phyloP scores from a whole-genome alignment of 1,284 basidiomycete species.

The Sanghuangporus baumii region DNA sequence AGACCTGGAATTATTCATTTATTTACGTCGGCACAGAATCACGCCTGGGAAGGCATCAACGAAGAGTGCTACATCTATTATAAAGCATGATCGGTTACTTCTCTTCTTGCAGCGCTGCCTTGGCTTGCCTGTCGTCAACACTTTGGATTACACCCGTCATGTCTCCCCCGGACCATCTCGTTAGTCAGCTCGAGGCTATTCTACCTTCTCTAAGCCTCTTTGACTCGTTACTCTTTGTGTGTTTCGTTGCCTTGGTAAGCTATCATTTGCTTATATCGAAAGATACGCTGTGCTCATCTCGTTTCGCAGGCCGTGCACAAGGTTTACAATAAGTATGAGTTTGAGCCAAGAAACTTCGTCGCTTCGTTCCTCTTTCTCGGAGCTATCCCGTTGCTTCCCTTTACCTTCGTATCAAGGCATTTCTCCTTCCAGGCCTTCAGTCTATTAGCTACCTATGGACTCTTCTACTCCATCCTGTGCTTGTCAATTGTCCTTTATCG shows the following conservation, averaged over 20 bases:
- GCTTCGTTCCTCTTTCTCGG: background rate
- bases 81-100: too few species aligned
- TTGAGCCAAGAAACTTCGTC: conserved; percentile 4
- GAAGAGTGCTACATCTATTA: too few species aligned
- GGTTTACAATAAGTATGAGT: conserved; percentile 11
- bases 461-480: conserved; percentile 4
- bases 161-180: too few species aligned
- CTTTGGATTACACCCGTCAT: too few species aligned
- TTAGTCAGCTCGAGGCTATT: too few species aligned
- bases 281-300: background rate
- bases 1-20: too few species aligned
- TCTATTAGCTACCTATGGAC: background rate
- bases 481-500: conserved; percentile 19
- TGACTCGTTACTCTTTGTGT: too few species aligned
- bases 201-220: too few species aligned
- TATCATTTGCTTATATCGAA: background rate
- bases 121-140: too few species aligned
- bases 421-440: background rate
- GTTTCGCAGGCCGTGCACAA: background rate
- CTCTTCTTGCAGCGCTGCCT: too few species aligned
- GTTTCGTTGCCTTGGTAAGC: background rate
- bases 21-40: too few species aligned
- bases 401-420: background rate
- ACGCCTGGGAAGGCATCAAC: too few species aligned
- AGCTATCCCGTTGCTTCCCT: background rate